phyloP scores from a whole-genome alignment of 192 early-diverging fungal genomes.

The Phycomyces nitens region DNA sequence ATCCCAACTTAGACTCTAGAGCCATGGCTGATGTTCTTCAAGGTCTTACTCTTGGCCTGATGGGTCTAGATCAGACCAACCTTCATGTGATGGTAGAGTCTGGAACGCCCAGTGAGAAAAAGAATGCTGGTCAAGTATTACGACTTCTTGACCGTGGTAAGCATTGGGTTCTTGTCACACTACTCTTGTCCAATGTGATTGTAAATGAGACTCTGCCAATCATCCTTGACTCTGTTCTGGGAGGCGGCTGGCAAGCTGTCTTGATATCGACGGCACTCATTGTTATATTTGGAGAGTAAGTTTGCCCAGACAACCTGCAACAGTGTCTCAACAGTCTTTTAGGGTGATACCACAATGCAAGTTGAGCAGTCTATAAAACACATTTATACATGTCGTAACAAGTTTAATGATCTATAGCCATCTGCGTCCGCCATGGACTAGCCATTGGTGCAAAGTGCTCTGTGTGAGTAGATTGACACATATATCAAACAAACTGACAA shows the following conservation, averaged over 20 bases:
- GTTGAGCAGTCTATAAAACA: not conserved
- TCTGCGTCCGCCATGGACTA: slow-evolving; percentile 88
- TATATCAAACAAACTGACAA: not conserved
- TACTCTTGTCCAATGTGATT: slow-evolving; percentile 90
- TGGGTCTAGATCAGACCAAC: slow-evolving; percentile 77
- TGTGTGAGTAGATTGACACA: slow-evolving; percentile 38
- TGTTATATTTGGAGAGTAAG: slow-evolving; percentile 93
- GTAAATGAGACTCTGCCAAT: slow-evolving; percentile 93
- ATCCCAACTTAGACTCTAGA: not conserved
- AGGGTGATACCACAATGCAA: slow-evolving; percentile 76
- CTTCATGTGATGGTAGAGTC: slow-evolving; percentile 78
- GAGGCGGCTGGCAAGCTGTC: slow-evolving; percentile 78
- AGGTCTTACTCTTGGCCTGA: slow-evolving; percentile 33
- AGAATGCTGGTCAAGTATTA: slow-evolving; percentile 61
- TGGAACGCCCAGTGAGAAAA: slow-evolving; percentile 63
- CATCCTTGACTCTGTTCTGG: slow-evolving; percentile 71
- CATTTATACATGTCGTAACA: not conserved
- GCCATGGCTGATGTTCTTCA: no score
- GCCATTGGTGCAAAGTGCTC: slow-evolving; percentile 87
- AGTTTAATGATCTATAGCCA: slow-evolving; percentile 40
- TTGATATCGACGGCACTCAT: slow-evolving; percentile 85
- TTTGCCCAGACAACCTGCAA: slow-evolving; percentile 8
- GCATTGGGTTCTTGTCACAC: slow-evolving; percentile 91
- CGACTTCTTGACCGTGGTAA: slow-evolving; percentile 43
- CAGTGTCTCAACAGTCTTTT: not conserved